Conservation (phyloP, 2,329 filamentous ascomycete genomes). For the Fusarium sp. region DNA sequence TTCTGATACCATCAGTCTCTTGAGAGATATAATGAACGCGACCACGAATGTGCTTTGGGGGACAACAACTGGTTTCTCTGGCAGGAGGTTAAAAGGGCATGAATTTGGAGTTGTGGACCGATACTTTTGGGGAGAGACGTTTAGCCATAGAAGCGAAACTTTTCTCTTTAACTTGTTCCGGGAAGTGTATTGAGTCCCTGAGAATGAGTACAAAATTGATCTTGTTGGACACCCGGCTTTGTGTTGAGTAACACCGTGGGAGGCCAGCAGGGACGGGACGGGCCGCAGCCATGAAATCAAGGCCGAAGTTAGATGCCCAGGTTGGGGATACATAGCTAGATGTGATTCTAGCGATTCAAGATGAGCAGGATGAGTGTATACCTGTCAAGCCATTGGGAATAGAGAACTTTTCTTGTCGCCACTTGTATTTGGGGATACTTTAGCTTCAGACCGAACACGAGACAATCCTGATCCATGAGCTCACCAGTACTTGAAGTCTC, state of each 20-base stretch:
- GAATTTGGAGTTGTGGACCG: slow-evolving; percentile 46
- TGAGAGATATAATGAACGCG: slow-evolving; percentile 44
- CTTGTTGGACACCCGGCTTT: slow-evolving; percentile 33
- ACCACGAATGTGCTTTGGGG: slow-evolving; percentile 42
- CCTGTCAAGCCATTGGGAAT: neutral
- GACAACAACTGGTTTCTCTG: slow-evolving; percentile 28
- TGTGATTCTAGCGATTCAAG: neutral
- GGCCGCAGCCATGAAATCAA: slow-evolving; percentile 26
- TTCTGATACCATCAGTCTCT: slow-evolving; percentile 20
- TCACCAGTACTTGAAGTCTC: no score
- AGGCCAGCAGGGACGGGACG: slow-evolving; percentile 15
- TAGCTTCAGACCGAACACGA: no score
- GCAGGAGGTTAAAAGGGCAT: slow-evolving; percentile 41
- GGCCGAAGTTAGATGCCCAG: neutral
- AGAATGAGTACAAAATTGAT: slow-evolving; percentile 34
- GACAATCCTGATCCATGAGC: neutral
- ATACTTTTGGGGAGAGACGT: slow-evolving; percentile 36
- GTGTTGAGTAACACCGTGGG: slow-evolving; percentile 8
- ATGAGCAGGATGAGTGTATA: neutral
- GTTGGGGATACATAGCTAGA: slow-evolving; percentile 1
- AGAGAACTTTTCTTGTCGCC: no score
- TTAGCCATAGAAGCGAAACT: slow-evolving; percentile 43
- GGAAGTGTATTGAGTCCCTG: slow-evolving; percentile 22
- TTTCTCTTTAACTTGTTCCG: slow-evolving; percentile 38
- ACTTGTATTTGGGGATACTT: neutral